Conservation (phyloP, 2,329 filamentous ascomycete genomes). For the Hypoxylon sp. region DNA sequence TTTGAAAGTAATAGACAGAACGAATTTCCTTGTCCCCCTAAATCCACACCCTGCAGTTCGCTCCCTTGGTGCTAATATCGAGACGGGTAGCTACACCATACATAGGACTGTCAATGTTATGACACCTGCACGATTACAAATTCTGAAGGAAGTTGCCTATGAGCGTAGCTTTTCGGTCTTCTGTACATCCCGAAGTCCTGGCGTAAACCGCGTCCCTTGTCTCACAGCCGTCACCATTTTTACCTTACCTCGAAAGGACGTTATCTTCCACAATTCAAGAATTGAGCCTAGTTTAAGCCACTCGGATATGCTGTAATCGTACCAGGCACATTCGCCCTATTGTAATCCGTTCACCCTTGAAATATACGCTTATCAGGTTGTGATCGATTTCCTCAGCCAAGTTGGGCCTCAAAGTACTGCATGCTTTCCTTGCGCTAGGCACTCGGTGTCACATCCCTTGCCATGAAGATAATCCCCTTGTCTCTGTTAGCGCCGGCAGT, state of each 20-base stretch:
- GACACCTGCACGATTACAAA: not conserved
- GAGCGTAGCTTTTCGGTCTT: not conserved
- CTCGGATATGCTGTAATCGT: not conserved
- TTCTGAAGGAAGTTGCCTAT: not conserved
- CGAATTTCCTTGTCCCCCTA: not conserved
- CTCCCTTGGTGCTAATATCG: slow-evolving; percentile 2
- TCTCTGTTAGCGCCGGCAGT: slow-evolving; percentile 10
- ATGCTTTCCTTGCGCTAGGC: not conserved
- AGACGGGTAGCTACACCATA: slow-evolving; percentile 30
- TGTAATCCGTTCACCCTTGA: not conserved
- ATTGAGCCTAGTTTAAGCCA: not conserved
- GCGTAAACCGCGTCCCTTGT: not conserved
- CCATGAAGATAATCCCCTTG: not conserved
- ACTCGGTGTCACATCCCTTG: not conserved
- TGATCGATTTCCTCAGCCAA: not conserved
- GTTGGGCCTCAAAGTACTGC: slow-evolving; percentile 7
- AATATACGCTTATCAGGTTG: not conserved
- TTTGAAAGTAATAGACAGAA: not conserved
- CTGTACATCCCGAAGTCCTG: not conserved
- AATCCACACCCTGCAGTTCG: slow-evolving; percentile 19
- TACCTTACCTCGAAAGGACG: not conserved
- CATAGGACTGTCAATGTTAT: not conserved
- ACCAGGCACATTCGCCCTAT: not conserved
- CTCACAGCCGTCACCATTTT: slow-evolving; percentile 14
- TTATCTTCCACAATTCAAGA: slow-evolving; percentile 7